These are phyloP conservation scores for Leccinellum albellum DNA, from an alignment of 768 basidiomycete genomes.

Conservation along the genomic window DNA sequence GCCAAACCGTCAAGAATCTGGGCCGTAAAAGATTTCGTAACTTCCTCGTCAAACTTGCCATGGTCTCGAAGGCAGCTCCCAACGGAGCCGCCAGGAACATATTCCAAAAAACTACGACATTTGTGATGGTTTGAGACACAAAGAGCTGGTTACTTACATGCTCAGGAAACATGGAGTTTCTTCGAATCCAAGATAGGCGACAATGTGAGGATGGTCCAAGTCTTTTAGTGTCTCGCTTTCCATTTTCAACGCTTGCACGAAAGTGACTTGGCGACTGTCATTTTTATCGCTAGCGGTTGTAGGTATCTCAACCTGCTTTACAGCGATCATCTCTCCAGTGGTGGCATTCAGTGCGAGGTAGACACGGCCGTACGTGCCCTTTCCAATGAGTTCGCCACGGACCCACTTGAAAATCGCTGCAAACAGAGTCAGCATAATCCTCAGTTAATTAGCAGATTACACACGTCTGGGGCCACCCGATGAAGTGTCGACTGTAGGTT, in stretches of 20 bases:
- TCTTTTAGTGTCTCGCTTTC: slow-evolving; percentile 97
- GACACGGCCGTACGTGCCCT: slow-evolving; percentile 94
- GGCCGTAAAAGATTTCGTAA: slow-evolving; percentile 86
- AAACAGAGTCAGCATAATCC: slow-evolving; percentile 18
- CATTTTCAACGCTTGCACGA: slow-evolving; percentile 88
- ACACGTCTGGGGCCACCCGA: slow-evolving; percentile 64
- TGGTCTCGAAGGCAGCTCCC: slow-evolving; percentile 87
- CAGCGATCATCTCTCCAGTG: slow-evolving; percentile 98
- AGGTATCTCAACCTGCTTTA: slow-evolving; percentile 97
- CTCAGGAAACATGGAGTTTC: slow-evolving; percentile 84
- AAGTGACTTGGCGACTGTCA: slow-evolving; percentile 76
- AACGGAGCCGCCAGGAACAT: slow-evolving; percentile 96
- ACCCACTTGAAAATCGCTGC: slow-evolving; percentile 96
- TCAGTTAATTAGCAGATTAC: slow-evolving; percentile 29
- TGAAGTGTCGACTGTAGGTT: slow-evolving; percentile 53
- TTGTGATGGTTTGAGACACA: background rate
- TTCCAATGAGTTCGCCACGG: slow-evolving; percentile 94
- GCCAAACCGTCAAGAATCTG: slow-evolving; percentile 91
- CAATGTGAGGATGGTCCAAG: slow-evolving; percentile 94
- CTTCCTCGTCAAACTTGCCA: slow-evolving; percentile 88
- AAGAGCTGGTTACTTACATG: slow-evolving; percentile 59
- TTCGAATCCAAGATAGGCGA: slow-evolving; percentile 94
- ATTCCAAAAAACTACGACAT: slow-evolving; percentile 84
- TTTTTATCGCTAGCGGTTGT: slow-evolving; percentile 87
- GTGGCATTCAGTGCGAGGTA: slow-evolving; percentile 95